Evolutionary conservation across 345 rosid species (phyloP), one percentile per base, ranked within the genome.

Genomic region (Arabis alpina): DNA sequence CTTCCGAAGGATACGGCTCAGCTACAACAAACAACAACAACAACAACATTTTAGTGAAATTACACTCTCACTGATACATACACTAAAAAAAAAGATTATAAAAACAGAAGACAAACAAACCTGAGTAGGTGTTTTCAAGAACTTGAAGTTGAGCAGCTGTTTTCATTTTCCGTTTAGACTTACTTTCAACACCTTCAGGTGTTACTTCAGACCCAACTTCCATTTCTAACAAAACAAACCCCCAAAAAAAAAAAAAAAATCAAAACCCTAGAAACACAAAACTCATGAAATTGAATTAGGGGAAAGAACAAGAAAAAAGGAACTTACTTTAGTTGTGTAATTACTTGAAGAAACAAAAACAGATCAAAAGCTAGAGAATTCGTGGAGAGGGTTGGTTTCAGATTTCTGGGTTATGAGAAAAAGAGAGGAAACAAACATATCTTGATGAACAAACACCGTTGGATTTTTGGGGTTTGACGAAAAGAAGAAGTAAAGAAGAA

Each of bases 81-180:
- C 10, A 11, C 3, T 24, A 40, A 34, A 13, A n/a, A 45, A 34
- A 61, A 53, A 41, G 51, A 43, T 59, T 63, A 19, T 10, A 51
- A 42, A 11, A 54, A 64, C 41, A 53, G 3, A 37, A 16, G 16
- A 53, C 8, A 24, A 11, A 68, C 75, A 40, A 51, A 93, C 98
- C 87, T 42, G 93, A 80, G 68, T 87, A 93, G 42, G 97, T 85
- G 43, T 83, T 87, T 71, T 93, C 97, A 5, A 90, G 87, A 72
- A 84, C 81, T 73, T 93, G 79, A 77, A 93, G 92, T 78, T 93
- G 98, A 70, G 89, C 86, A 79, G 96, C 91, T 58, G 97, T 90
- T 80, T 93, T 90, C 97, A 93, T 93, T 79, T 88, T 84, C 24
- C 98, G 80, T 81, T 90, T 93, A 32, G 90, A 77, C 87, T 82